Evolutionary conservation across 2,329 filamentous ascomycete species (phyloP).

Genomic region (Claviceps humidiphila): DNA sequence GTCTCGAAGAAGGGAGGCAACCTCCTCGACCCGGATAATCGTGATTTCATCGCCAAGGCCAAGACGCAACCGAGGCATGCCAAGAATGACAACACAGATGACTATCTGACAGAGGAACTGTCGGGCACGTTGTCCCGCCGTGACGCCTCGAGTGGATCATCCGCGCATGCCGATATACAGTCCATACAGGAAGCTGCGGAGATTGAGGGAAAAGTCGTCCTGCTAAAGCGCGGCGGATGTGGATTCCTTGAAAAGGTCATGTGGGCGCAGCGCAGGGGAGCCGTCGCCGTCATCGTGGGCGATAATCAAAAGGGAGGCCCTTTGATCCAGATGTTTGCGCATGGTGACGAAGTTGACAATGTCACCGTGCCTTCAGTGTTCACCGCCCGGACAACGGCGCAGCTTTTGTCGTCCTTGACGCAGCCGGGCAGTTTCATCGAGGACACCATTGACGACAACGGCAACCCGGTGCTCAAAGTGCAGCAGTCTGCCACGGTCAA

Average conservation of each 20-base stretch:
- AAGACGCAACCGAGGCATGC: constrained; percentile 5
- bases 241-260: constrained; percentile 95
- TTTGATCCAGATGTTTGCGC: constrained; percentile 95
- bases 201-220: constrained; percentile 82
- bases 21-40: constrained; percentile 16
- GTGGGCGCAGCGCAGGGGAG: constrained; percentile 88
- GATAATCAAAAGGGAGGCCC: constrained; percentile 83
- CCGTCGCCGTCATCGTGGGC: constrained; percentile 80
- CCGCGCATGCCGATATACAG: constrained; percentile 76
- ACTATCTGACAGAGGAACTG: constrained; percentile 55
- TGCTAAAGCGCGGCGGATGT: constrained; percentile 85
- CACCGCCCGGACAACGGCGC: constrained; percentile 87
- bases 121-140: constrained; percentile 18
- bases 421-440: constrained; percentile 54
- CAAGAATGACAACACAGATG: constrained; percentile 67
- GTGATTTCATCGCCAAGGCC: constrained; percentile 8
- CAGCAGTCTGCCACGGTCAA: constrained; percentile 32
- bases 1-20: constrained; percentile 9
- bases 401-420: constrained; percentile 77
- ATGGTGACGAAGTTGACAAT: constrained; percentile 79
- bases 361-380: constrained; percentile 90
- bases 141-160: constrained; percentile 21
- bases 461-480: constrained; percentile 40
- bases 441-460: constrained; percentile 46
- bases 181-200: constrained; percentile 84